Conservation (phyloP, 2,329 filamentous ascomycete genomes). For the Alternaria burnsii region DNA sequence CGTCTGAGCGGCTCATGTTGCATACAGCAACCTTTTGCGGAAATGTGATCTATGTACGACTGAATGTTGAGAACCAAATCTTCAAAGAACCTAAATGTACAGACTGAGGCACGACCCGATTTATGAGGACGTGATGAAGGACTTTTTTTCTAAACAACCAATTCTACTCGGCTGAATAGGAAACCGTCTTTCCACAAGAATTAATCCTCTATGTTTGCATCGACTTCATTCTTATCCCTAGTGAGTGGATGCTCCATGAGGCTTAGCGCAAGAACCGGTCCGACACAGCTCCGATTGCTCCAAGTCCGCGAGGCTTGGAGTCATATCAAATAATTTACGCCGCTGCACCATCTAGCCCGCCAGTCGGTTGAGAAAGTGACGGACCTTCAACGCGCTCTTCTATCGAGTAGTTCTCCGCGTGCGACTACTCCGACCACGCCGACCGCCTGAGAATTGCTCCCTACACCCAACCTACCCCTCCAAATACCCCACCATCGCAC, state of each 20-base stretch:
- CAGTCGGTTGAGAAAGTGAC: slow-evolving; percentile 8
- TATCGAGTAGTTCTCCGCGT: neutral
- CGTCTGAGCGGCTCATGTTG: slow-evolving; percentile 38
- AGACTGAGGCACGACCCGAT: neutral
- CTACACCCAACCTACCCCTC: slow-evolving; percentile 34
- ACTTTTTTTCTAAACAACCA: neutral
- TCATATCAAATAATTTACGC: slow-evolving; percentile 38
- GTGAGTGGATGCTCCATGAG: neutral
- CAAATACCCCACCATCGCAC: slow-evolving; percentile 42
- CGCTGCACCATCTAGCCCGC: slow-evolving; percentile 1
- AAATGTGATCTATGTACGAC: slow-evolving; percentile 22
- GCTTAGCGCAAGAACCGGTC: slow-evolving; percentile 25
- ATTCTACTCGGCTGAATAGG: no score
- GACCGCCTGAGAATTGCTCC: slow-evolving; percentile 19
- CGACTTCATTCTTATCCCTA: neutral
- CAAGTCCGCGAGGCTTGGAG: slow-evolving; percentile 27
- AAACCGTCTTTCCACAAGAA: neutral
- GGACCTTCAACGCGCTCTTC: neutral
- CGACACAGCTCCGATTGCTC: slow-evolving; percentile 23
- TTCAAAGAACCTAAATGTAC: neutral
- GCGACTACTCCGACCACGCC: slow-evolving; percentile 5
- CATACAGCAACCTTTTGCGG: slow-evolving; percentile 28
- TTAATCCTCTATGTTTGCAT: neutral
- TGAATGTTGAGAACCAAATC: slow-evolving; percentile 1
- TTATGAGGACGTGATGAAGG: neutral